phyloP scores from a whole-genome alignment of 352 stramenopile species.

The Thalassiosira oceanica region DNA sequence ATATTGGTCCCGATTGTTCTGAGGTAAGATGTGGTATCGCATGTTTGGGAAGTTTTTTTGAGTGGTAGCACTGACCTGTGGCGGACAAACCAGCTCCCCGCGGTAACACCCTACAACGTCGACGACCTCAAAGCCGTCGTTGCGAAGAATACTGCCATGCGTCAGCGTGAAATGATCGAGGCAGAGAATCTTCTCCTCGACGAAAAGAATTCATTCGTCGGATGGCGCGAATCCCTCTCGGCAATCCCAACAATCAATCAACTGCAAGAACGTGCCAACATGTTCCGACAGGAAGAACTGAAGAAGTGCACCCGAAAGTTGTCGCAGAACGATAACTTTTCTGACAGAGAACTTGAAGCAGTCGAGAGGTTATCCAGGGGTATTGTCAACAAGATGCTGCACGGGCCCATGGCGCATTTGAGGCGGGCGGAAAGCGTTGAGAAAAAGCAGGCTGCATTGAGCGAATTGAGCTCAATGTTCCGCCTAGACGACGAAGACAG shows the following conservation, averaged over 20 bases:
- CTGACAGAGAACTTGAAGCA: conserved; percentile 83
- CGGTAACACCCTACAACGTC: conserved; percentile 84
- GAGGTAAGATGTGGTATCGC: conserved; percentile 53
- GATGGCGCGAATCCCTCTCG: conserved; percentile 85
- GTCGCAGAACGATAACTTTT: conserved; percentile 76
- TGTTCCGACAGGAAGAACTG: conserved; percentile 83
- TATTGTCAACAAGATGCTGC: conserved; percentile 89
- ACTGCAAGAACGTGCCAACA: conserved; percentile 86
- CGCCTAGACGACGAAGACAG: conserved; percentile 70
- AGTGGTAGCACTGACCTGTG: background rate
- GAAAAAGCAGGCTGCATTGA: conserved; percentile 72
- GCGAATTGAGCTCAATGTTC: conserved; percentile 82
- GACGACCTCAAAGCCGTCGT: conserved; percentile 89
- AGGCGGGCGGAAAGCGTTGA: conserved; percentile 79
- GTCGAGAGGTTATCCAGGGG: conserved; percentile 83
- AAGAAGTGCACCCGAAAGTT: conserved; percentile 83
- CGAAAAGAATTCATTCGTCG: conserved; percentile 79
- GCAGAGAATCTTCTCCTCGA: conserved; percentile 83
- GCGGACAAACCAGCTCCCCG: conserved; percentile 64
- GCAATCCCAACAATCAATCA: conserved; percentile 86
- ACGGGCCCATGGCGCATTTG: conserved; percentile 86
- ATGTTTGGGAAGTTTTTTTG: conserved; percentile 5
- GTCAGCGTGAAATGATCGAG: conserved; percentile 86
- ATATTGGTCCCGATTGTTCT: conserved; percentile 83
- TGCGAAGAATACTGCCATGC: conserved; percentile 86